Base-by-base conservation (phyloP, 495 filamentous ascomycete species). In the Aspergillus conjunctus region DNA sequence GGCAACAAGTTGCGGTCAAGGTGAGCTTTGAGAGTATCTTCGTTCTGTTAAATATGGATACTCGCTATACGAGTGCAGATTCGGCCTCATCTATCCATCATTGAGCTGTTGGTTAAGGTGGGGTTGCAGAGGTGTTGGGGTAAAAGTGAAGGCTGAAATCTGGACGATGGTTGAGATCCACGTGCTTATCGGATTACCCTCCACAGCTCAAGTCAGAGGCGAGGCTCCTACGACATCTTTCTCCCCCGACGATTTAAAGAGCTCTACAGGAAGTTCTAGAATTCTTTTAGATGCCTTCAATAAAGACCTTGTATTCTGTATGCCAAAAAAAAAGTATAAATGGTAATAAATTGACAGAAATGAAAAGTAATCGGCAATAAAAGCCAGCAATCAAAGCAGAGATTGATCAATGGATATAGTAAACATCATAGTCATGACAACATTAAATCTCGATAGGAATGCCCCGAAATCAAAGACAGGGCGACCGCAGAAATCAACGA, bases 111-210 rank as follows among this genome's bases (percentile, higher is more conserved):
- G 31, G 17, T 30, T 26, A 32, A 9, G 32, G 26, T 45, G 44
- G 44, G 7, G 15, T 8, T 15, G 33, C 22, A 18, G 26, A 11
- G 7, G 12, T 32, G 22, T 30, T 20, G 49, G 39, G 37, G 51
- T 15, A 39, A 54, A 54, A 31, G 30, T 18, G n/a, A 34, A 60
- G 33, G 33, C 14, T 33, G 45, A 41, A 48, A 48, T 33, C 41
- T 52, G 44, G 41, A 58, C 31, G 39, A 5, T 43, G 26, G 31
- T 12, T 56, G 53, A 12, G 59, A 55, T 64, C 64, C 66, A 66
- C 67, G 61, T 65, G 66, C 68, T 71, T 71, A 71, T 71, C 68
- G 68, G 49, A 45, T 26, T 8, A 20, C n/a, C 10, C 7, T 9
- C 17, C 21, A 22, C n/a, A n/a, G n/a, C n/a, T n/a, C n/a, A n/a